Conservation (phyloP, 2,329 filamentous ascomycete species). For the Fusarium pseudonygamai region DNA sequence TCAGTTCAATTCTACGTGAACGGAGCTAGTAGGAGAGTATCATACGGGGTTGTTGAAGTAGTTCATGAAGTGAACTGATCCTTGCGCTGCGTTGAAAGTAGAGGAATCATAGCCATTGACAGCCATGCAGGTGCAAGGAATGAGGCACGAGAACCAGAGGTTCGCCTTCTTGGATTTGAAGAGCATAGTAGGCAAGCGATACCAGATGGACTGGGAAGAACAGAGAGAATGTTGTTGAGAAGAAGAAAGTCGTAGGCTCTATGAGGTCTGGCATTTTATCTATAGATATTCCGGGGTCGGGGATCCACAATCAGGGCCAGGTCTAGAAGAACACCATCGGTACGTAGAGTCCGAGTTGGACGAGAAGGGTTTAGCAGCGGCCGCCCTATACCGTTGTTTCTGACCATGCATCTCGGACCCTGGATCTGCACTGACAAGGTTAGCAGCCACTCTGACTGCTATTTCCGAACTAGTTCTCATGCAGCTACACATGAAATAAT, state of each 20-base stretch:
- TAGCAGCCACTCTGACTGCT: background rate
- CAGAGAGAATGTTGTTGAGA: background rate
- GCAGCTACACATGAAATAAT: background rate
- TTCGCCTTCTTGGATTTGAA: constrained; percentile 7
- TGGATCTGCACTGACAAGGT: background rate
- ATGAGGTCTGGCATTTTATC: background rate
- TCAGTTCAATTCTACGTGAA: background rate
- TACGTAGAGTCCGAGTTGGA: background rate
- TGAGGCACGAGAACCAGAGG: constrained; percentile 8
- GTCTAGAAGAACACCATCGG: background rate
- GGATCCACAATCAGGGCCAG: background rate
- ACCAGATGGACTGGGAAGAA: background rate
- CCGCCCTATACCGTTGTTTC: background rate
- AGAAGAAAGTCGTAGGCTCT: background rate
- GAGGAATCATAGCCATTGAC: constrained; percentile 7
- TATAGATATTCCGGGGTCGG: background rate
- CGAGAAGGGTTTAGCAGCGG: background rate
- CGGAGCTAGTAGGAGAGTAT: background rate
- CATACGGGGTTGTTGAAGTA: constrained; percentile 7
- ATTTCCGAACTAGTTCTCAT: background rate
- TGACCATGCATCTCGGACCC: background rate
- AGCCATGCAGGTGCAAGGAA: constrained; percentile 5
- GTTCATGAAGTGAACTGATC: constrained; percentile 12
- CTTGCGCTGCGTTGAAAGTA: constrained; percentile 2
- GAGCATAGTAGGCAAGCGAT: background rate